Evolutionary conservation across 352 stramenopile genomes (phyloP).

Genomic region (Globisporangium radiosum): DNA sequence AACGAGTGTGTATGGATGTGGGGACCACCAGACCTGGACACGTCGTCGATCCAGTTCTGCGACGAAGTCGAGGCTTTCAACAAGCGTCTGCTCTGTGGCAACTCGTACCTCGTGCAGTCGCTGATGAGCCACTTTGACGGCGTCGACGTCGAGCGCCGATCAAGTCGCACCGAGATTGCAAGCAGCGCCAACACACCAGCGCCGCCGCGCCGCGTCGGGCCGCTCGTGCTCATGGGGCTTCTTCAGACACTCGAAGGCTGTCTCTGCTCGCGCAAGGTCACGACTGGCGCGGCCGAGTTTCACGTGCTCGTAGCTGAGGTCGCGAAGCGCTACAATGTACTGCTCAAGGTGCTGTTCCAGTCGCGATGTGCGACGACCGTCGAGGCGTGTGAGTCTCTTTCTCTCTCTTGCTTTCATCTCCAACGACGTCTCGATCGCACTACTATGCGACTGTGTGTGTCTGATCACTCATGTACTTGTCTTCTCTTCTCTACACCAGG

Average conservation of each 20-base stretch:
- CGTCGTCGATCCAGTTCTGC: conserved; percentile 47
- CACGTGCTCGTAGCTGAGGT: conserved; percentile 51
- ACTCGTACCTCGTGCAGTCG: conserved; percentile 59
- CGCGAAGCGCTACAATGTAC: conserved; percentile 69
- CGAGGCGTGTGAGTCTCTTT: conserved; percentile 56
- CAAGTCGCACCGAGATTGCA: conserved; percentile 12
- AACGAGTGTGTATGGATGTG: conserved; percentile 4
- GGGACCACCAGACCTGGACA: conserved; percentile 32
- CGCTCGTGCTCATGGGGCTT: conserved; percentile 88
- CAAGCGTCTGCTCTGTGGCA: conserved; percentile 68
- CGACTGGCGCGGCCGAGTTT: conserved; percentile 71
- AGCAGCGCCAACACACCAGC: conserved; percentile 4
- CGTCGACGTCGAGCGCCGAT: conserved; percentile 34
- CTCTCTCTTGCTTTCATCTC: neutral
- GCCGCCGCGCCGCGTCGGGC: conserved; percentile 24
- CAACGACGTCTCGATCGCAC: too few species aligned
- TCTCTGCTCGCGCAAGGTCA: conserved; percentile 85
- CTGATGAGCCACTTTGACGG: conserved; percentile 55
- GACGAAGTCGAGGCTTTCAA: conserved; percentile 69
- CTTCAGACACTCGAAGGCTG: conserved; percentile 89
- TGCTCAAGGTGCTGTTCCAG: conserved; percentile 87
- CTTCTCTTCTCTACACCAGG: conserved; percentile 24
- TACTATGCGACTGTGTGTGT: neutral
- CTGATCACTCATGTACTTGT: conserved; percentile 15
- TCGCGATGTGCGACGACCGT: conserved; percentile 84